phyloP scores from a whole-genome alignment of 169 alveolate genomes.

The Nephromyces sp. region DNA sequence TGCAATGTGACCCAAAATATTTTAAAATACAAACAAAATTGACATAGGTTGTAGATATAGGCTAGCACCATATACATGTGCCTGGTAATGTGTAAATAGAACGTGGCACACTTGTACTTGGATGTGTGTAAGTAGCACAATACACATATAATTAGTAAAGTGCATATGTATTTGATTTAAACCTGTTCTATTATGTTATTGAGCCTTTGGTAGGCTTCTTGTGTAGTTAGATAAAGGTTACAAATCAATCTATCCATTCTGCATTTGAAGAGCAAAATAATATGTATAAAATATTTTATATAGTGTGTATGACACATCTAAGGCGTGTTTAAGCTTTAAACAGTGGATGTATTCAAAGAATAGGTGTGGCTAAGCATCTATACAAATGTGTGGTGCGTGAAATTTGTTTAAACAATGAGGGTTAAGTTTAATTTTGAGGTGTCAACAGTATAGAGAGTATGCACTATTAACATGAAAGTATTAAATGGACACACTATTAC shows the following conservation, averaged over 20 bases:
- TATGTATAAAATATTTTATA: neutral
- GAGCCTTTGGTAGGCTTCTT: neutral
- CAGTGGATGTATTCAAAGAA: neutral
- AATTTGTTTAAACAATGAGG: neutral
- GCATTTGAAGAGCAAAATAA: neutral
- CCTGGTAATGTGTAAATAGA: too few relatives aligned
- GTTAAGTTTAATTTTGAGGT: too few relatives aligned
- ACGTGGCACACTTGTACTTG: too few relatives aligned
- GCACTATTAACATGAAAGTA: neutral
- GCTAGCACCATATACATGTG: too few relatives aligned
- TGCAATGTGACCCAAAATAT: too few relatives aligned
- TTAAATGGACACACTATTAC: neutral
- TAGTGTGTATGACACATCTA: neutral
- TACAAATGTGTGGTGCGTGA: neutral
- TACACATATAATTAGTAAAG: neutral
- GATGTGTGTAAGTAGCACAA: too few relatives aligned
- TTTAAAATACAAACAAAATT: too few relatives aligned
- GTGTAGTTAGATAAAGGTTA: neutral
- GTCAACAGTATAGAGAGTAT: neutral
- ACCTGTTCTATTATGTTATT: neutral
- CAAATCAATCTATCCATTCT: neutral
- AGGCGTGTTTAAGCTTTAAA: neutral
- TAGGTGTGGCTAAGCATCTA: neutral
- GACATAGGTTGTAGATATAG: too few relatives aligned
- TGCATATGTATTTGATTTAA: conserved; percentile 45